A percentile compares a stretch with the other conserved stretches of the same genome.
phyloP scores from a whole-genome alignment of 768 basidiomycete species.

The Pilatotrama ljubarskyi region DNA sequence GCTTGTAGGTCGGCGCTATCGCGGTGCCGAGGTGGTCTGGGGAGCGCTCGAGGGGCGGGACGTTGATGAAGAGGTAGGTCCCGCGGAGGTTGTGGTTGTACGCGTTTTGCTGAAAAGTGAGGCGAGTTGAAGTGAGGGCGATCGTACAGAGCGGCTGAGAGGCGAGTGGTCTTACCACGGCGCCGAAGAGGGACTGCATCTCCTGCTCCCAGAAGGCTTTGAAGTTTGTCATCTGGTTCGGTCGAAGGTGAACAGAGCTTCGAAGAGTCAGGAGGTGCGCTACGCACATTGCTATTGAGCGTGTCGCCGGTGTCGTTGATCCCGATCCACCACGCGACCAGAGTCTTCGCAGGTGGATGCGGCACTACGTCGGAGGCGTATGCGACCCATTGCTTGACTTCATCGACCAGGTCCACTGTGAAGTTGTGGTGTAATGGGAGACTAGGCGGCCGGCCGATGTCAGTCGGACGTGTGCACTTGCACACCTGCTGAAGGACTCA shows the following conservation, averaged over 20 bases:
- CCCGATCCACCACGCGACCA: conserved; percentile 60
- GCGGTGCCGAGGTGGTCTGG: conserved; percentile 41
- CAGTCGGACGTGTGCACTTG: neutral
- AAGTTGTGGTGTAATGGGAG: conserved; percentile 50
- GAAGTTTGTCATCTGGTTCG: conserved; percentile 44
- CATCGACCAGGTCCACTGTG: conserved; percentile 47
- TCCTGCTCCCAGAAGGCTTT: conserved; percentile 50
- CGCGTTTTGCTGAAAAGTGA: conserved; percentile 37
- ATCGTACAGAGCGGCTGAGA: neutral
- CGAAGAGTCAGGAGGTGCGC: neutral
- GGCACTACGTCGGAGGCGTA: conserved; percentile 48
- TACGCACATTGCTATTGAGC: conserved; percentile 36
- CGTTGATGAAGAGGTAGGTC: conserved; percentile 55
- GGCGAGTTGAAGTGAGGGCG: conserved; percentile 12
- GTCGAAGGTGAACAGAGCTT: neutral
- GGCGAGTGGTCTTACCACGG: conserved; percentile 41
- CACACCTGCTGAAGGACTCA: neutral
- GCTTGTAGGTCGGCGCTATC: conserved; percentile 37
- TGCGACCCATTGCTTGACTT: conserved; percentile 49
- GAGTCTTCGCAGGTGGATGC: conserved; percentile 42
- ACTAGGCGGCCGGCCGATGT: conserved; percentile 24
- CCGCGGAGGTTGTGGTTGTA: conserved; percentile 40
- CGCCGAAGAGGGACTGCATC: conserved; percentile 49
- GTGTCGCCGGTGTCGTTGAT: conserved; percentile 61
- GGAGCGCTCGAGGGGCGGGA: conserved; percentile 54